phyloP scores from a whole-genome alignment of 495 filamentous ascomycete genomes.

The Apiosordaria backusii region DNA sequence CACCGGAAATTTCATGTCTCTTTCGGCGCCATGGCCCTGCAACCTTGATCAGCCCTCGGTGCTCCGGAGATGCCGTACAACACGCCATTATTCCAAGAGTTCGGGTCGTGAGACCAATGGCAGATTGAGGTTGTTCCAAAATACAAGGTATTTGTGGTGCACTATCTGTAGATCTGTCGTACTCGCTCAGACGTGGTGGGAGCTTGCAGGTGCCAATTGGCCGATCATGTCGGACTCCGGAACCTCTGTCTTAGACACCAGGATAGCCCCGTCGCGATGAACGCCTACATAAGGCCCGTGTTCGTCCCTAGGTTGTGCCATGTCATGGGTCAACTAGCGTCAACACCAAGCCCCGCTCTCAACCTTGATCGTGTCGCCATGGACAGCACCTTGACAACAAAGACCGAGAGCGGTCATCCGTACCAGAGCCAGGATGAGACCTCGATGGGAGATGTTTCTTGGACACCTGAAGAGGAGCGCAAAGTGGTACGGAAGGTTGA shows the following conservation, averaged over 20 bases:
- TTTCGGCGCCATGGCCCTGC: neutral
- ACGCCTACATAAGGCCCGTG: neutral
- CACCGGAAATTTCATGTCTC: neutral
- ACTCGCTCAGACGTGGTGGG: neutral
- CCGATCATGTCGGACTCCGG: neutral
- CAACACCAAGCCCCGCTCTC: neutral
- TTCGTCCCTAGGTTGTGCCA: neutral
- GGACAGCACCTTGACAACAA: neutral
- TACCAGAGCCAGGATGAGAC: neutral
- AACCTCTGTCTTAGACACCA: neutral
- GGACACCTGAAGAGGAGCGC: constrained; percentile 24
- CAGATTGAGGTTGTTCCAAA: neutral
- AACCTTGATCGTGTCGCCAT: neutral
- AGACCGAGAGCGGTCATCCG: neutral
- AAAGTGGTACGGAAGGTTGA: constrained; percentile 38
- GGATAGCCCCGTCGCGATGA: neutral
- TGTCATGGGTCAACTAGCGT: neutral
- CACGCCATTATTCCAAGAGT: neutral
- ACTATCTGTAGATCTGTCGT: neutral
- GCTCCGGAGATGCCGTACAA: neutral
- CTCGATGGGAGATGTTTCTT: neutral
- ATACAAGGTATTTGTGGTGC: neutral
- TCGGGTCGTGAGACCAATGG: neutral
- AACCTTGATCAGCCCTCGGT: neutral
- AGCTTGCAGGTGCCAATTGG: neutral